phyloP scores from a whole-genome alignment of 495 filamentous ascomycete species.

The Penicillium alfredii region DNA sequence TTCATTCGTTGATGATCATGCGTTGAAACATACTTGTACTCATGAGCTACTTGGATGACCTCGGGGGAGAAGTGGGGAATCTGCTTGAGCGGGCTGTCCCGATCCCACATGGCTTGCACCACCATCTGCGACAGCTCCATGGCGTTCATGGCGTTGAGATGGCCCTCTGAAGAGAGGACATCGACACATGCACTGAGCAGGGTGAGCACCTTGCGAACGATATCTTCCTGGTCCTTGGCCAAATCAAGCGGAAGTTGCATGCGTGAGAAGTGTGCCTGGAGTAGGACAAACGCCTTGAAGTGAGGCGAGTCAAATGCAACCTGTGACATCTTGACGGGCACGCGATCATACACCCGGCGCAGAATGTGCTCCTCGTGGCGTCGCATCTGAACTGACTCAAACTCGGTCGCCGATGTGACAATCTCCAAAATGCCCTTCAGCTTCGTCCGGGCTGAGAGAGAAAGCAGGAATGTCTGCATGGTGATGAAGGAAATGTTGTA shows the following conservation, averaged over 20 bases:
- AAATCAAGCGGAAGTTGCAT: slow-evolving; percentile 95
- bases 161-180: slow-evolving; percentile 91
- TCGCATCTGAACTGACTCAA: slow-evolving; percentile 90
- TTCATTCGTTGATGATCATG: not conserved
- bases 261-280: slow-evolving; percentile 95
- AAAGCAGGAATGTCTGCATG: slow-evolving; percentile 99
- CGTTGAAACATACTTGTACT: slow-evolving; percentile 58
- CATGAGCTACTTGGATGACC: slow-evolving; percentile 74
- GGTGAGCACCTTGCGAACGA: slow-evolving; percentile 79
- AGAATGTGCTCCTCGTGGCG: slow-evolving; percentile 87
- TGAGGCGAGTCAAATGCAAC: slow-evolving; percentile 86
- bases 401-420: slow-evolving; percentile 93
- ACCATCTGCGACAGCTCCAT: slow-evolving; percentile 99
- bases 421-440: slow-evolving; percentile 96
- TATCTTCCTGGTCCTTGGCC: slow-evolving; percentile 91
- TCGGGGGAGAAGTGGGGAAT: slow-evolving; percentile 90
- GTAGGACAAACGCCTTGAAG: slow-evolving; percentile 93
- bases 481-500: slow-evolving; percentile 99
- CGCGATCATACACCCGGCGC: slow-evolving; percentile 85
- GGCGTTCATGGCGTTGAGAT: slow-evolving; percentile 92
- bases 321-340: slow-evolving; percentile 90
- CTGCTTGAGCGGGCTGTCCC: slow-evolving; percentile 93
- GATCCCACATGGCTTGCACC: slow-evolving; percentile 98
- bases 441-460: slow-evolving; percentile 79
- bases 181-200: slow-evolving; percentile 90